A percentile compares a stretch with the other conserved stretches of the same genome.
Evolutionary conservation across 441 rosid genomes (phyloP).

Genomic region (Aleurites moluccanus): DNA sequence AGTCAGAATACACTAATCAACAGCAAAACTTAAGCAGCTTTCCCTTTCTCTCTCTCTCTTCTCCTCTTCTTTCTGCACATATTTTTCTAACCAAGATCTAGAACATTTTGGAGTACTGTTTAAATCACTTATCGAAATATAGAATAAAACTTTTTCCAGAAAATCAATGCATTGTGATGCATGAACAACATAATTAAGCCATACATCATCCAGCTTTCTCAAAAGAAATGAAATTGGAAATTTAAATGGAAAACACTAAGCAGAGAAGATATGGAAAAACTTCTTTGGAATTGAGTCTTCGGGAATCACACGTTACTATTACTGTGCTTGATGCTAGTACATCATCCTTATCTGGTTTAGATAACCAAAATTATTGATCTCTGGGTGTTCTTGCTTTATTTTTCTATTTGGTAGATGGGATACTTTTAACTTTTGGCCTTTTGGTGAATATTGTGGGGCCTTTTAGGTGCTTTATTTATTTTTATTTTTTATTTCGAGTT

Average conservation of each 20-base stretch:
- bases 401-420: constrained; percentile 3
- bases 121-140: not conserved
- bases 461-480: constrained; percentile 11
- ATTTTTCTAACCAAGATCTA: not conserved
- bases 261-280: not conserved
- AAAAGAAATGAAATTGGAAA: constrained; percentile 5
- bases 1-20: not conserved
- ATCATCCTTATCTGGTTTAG: constrained; percentile 3
- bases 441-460: constrained; percentile 19
- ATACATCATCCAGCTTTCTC: not conserved
- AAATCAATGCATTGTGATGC: not conserved
- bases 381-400: not conserved
- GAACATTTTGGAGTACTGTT: not conserved
- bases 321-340: not conserved
- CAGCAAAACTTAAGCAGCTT: not conserved
- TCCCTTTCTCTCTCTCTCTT: not conserved
- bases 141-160: not conserved
- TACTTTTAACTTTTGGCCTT: not conserved
- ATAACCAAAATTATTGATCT: constrained; percentile 23
- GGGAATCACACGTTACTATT: not conserved
- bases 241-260: not conserved
- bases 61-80: not conserved
- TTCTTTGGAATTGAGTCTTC: not conserved
- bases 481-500: not conserved
- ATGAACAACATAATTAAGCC: not conserved